Percentiles rank a stretch among this genome's conserved stretches.
These are phyloP conservation scores for Achlya hypogyna DNA, from an alignment of 352 stramenopile genomes.

Conservation along the genomic window DNA sequence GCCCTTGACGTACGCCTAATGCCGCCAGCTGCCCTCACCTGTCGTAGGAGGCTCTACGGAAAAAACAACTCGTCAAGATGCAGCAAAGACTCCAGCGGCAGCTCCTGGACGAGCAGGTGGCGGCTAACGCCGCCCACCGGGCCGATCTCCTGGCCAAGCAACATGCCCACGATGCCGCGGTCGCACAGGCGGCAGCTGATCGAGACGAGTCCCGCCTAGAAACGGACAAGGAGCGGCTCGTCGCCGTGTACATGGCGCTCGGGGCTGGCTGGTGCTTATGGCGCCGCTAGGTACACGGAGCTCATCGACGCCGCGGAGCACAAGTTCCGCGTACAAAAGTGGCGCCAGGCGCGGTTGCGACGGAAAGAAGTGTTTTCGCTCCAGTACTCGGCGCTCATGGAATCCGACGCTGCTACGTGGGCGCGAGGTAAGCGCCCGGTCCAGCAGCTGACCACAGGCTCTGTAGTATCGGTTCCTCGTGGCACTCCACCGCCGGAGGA, in stretches of 20 bases:
- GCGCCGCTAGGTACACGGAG: background rate
- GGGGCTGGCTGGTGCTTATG: background rate
- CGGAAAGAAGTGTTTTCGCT: background rate
- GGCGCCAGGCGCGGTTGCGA: background rate
- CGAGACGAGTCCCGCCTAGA: background rate
- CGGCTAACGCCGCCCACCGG: background rate
- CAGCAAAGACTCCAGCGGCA: background rate
- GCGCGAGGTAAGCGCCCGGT: background rate
- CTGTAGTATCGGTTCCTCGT: no score
- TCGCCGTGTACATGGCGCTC: background rate
- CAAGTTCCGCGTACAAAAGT: background rate
- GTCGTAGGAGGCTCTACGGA: background rate
- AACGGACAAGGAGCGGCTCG: background rate
- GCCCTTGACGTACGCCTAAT: no score
- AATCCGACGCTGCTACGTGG: background rate
- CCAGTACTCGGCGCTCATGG: background rate
- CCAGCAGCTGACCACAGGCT: no score
- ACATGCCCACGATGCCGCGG: background rate
- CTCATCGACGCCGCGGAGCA: constrained; percentile 5
- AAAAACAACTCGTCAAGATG: background rate
- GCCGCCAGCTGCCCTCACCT: no score
- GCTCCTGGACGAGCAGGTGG: constrained; percentile 13
- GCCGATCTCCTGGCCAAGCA: background rate
- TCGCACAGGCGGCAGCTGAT: background rate
- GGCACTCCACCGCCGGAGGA: no score